Percentiles rank a stretch among this genome's conserved stretches.
Conservation (phyloP, 805 yeast genomes). For the Zygoascus flipseniorum region DNA sequence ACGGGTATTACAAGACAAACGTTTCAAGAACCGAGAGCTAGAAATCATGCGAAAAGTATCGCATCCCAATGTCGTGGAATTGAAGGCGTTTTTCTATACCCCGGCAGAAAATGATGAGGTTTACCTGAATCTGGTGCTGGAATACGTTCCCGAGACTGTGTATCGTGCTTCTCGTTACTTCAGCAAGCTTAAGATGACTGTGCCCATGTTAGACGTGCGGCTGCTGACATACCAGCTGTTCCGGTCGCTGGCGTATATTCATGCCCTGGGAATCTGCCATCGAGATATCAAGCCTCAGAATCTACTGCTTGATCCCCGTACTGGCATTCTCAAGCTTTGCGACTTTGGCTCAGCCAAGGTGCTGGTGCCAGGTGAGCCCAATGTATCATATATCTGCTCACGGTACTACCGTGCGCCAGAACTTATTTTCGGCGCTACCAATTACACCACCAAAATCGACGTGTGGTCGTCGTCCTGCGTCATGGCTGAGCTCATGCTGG, state of each 20-base stretch:
- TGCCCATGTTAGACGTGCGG: slow-evolving; percentile 88
- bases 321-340: slow-evolving; percentile 82
- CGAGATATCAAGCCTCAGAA: slow-evolving; percentile 91
- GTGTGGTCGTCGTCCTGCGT: slow-evolving; percentile 95
- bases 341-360: slow-evolving; percentile 96
- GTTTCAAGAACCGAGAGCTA: slow-evolving; percentile 93
- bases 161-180: slow-evolving; percentile 84
- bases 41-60: slow-evolving; percentile 88
- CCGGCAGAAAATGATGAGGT: slow-evolving; percentile 69
- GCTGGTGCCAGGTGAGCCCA: slow-evolving; percentile 82
- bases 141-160: slow-evolving; percentile 91
- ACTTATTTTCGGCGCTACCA: slow-evolving; percentile 92
- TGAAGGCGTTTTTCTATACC: slow-evolving; percentile 79
- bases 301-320: slow-evolving; percentile 73
- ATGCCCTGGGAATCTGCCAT: slow-evolving; percentile 68
- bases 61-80: slow-evolving; percentile 81
- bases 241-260: slow-evolving; percentile 70
- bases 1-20: slow-evolving; percentile 89
- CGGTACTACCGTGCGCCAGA: slow-evolving; percentile 97
- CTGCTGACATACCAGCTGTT: slow-evolving; percentile 77
- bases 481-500: slow-evolving; percentile 90
- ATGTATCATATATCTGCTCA: slow-evolving; percentile 93
- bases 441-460: slow-evolving; percentile 93
- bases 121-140: slow-evolving; percentile 81
- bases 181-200: slow-evolving; percentile 43